These are phyloP conservation scores for Ophiocordyceps polyrhachis-furcata DNA, from an alignment of 2,329 filamentous ascomycete genomes.

Conservation along the genomic window DNA sequence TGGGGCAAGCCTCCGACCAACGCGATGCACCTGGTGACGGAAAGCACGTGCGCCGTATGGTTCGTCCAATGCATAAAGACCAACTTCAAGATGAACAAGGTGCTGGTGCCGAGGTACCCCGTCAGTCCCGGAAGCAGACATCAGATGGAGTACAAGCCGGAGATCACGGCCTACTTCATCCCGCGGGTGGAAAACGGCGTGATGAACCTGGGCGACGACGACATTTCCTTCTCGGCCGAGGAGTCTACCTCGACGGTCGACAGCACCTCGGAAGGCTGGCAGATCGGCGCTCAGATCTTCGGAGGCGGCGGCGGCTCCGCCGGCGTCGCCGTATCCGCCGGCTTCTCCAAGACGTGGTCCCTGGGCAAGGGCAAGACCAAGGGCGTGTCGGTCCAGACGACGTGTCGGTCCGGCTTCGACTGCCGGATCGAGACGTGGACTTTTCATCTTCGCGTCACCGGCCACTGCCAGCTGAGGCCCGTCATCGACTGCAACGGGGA, in stretches of 20 bases:
- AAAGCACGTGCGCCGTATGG: background rate
- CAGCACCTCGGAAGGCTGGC: background rate
- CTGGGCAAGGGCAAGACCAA: background rate
- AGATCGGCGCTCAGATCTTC: constrained; percentile 1
- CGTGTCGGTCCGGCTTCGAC: background rate
- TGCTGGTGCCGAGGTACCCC: background rate
- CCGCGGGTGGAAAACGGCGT: background rate
- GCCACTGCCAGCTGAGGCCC: background rate
- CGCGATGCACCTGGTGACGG: background rate
- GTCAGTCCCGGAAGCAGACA: background rate
- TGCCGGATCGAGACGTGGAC: constrained; percentile 2
- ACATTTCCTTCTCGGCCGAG: background rate
- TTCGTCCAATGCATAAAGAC: background rate
- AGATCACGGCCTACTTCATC: background rate
- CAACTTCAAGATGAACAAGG: background rate
- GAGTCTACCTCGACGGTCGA: background rate
- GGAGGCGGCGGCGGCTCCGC: background rate
- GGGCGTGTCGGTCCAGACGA: background rate
- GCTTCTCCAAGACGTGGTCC: background rate
- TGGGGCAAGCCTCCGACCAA: background rate
- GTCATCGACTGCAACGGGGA: constrained; percentile 1
- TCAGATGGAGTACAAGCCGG: background rate
- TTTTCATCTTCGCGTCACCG: background rate
- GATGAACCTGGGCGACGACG: constrained; percentile 1
- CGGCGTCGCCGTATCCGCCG: background rate